Percentiles rank a stretch among this genome's conserved stretches.
phyloP scores from a whole-genome alignment of 495 filamentous ascomycete species.

The Talaromyces thailandensis region DNA sequence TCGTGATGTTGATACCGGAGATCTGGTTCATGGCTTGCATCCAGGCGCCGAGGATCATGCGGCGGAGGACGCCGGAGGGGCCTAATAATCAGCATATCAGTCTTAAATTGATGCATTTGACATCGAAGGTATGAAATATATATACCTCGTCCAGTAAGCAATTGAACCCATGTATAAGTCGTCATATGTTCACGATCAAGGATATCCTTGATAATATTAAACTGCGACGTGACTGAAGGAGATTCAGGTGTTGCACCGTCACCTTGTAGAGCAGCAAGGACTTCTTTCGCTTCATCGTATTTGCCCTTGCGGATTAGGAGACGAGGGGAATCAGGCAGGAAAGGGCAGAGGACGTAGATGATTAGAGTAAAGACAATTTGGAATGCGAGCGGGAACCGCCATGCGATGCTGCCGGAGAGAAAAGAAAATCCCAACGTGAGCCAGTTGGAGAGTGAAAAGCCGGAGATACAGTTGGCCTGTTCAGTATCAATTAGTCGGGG shows the following conservation, averaged over 20 bases:
- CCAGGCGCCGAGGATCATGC: slow-evolving; percentile 6
- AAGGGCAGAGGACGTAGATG: slow-evolving; percentile 31
- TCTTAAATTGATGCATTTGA: neutral
- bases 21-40: slow-evolving; percentile 9
- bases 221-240: slow-evolving; percentile 8
- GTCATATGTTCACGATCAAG: slow-evolving; percentile 11
- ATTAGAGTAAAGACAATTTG: slow-evolving; percentile 41
- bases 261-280: slow-evolving; percentile 18
- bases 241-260: neutral
- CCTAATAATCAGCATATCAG: neutral
- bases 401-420: slow-evolving; percentile 31
- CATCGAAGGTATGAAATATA: neutral
- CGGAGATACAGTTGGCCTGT: slow-evolving; percentile 11
- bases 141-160: slow-evolving; percentile 2
- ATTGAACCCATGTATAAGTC: slow-evolving; percentile 3
- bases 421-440: slow-evolving; percentile 15
- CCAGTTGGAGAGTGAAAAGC: slow-evolving; percentile 11
- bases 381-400: slow-evolving; percentile 38
- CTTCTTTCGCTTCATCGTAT: slow-evolving; percentile 18
- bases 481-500: neutral
- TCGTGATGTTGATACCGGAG: slow-evolving; percentile 13
- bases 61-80: slow-evolving; percentile 5
- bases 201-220: slow-evolving; percentile 12
- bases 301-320: slow-evolving; percentile 22
- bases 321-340: slow-evolving; percentile 36